Percentiles rank a stretch among this genome's conserved stretches.
These are phyloP conservation scores for Cutaneotrichosporon sp. DNA, from an alignment of 1,284 basidiomycete genomes.

Conservation along the genomic window DNA sequence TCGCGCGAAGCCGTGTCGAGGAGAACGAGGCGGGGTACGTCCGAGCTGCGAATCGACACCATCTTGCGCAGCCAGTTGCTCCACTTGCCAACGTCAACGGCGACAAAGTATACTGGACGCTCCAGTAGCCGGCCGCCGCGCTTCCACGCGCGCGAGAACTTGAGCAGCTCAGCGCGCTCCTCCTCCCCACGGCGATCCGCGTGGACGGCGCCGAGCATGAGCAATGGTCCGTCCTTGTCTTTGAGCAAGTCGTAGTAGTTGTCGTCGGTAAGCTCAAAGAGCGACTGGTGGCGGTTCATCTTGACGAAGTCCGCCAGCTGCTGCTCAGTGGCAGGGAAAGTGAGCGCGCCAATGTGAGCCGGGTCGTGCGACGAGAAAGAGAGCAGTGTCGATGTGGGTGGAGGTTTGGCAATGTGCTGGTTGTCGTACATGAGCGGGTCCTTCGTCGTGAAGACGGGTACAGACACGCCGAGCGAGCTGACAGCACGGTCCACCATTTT, in stretches of 20 bases:
- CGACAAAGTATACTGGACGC: slow-evolving; percentile 70
- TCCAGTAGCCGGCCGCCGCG: slow-evolving; percentile 41
- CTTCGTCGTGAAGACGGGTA: slow-evolving; percentile 56
- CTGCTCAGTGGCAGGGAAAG: slow-evolving; percentile 31
- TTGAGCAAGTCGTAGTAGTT: slow-evolving; percentile 79
- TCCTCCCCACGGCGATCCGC: slow-evolving; percentile 31
- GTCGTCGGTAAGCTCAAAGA: slow-evolving; percentile 63
- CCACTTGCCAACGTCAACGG: slow-evolving; percentile 79
- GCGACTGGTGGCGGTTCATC: slow-evolving; percentile 63
- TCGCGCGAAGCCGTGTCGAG: slow-evolving; percentile 58
- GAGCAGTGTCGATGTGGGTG: slow-evolving; percentile 57
- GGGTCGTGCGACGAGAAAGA: slow-evolving; percentile 63
- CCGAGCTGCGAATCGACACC: slow-evolving; percentile 56
- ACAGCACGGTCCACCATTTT: slow-evolving; percentile 53
- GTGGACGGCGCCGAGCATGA: slow-evolving; percentile 57
- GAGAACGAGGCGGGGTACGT: slow-evolving; percentile 61
- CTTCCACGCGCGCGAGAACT: slow-evolving; percentile 63
- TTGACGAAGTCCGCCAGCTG: slow-evolving; percentile 55
- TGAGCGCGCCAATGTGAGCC: slow-evolving; percentile 29
- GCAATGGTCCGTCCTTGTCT: slow-evolving; percentile 60
- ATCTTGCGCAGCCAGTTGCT: slow-evolving; percentile 78
- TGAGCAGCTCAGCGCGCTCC: slow-evolving; percentile 53
- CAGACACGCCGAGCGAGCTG: slow-evolving; percentile 61
- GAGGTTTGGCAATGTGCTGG: slow-evolving; percentile 53
- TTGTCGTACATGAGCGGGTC: slow-evolving; percentile 53